These are phyloP conservation scores for Theileria sp. DNA, from an alignment of 169 alveolate genomes.

Conservation along the genomic window DNA sequence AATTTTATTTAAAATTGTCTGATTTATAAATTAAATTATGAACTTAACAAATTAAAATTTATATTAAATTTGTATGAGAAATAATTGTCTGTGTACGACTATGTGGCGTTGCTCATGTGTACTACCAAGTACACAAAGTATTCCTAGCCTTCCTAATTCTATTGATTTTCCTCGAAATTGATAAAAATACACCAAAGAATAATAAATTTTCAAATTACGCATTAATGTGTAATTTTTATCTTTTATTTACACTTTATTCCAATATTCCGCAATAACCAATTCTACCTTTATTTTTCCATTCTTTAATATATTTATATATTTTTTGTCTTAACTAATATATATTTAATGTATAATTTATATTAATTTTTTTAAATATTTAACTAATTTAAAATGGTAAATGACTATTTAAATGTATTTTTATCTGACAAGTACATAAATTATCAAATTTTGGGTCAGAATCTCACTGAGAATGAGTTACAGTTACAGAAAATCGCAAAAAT, in stretches of 20 bases:
- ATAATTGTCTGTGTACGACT: not conserved
- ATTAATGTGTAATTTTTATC: not conserved
- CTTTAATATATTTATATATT: not conserved
- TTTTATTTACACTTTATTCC: not conserved
- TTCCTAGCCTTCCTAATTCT: not conserved
- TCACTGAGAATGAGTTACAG: constrained; percentile 35
- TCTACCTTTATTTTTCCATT: not conserved
- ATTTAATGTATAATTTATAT: not conserved
- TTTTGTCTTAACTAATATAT: not conserved
- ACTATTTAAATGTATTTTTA: constrained; percentile 31
- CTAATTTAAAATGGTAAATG: constrained; percentile 31
- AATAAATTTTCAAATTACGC: not conserved
- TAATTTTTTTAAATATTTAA: not conserved
- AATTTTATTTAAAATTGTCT: not conserved
- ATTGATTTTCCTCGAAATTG: not conserved
- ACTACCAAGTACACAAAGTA: not conserved
- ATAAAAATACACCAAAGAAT: not conserved
- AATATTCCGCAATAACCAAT: not conserved
- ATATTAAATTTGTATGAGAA: not conserved
- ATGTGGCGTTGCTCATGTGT: not conserved
- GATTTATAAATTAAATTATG: too few species aligned
- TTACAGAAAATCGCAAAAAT: constrained; percentile 23
- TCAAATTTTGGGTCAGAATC: not conserved
- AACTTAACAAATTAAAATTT: not conserved
- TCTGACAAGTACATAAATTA: constrained; percentile 50